These are phyloP conservation scores for Abrus precatorius DNA, from an alignment of 306 rosid species.

Conservation along the genomic window DNA sequence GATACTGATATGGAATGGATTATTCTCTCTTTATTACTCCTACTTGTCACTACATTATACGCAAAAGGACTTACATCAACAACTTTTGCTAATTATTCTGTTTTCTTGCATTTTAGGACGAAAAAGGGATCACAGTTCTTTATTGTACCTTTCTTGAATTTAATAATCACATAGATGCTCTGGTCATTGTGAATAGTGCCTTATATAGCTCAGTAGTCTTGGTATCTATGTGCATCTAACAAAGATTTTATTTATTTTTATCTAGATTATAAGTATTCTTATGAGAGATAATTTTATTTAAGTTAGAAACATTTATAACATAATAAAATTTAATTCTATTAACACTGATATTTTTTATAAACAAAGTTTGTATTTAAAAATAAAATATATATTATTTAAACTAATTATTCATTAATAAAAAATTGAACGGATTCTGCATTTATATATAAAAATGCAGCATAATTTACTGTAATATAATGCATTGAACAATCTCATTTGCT, in stretches of 20 bases:
- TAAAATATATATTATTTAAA: no score
- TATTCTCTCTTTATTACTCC: conserved; percentile 8
- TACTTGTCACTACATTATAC: conserved; percentile 6
- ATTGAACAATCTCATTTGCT: neutral
- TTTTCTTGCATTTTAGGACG: neutral
- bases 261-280: no score
- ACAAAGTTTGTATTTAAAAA: no score
- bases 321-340: no score
- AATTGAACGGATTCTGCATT: no score
- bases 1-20: conserved; percentile 26
- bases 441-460: neutral
- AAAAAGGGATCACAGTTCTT: neutral
- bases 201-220: neutral
- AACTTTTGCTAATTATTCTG: conserved; percentile 2
- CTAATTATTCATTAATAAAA: no score
- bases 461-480: neutral
- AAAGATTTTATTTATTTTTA: neutral
- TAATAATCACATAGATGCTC: neutral
- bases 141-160: neutral
- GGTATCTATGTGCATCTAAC: neutral
- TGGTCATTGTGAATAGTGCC: neutral
- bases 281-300: no score
- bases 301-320: no score
- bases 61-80: conserved; percentile 21
- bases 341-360: no score